Evolutionary conservation across 129 eudicot genomes (phyloP), one percentile per base, ranked within the genome.

Genomic region (Artemisia argyi): DNA sequence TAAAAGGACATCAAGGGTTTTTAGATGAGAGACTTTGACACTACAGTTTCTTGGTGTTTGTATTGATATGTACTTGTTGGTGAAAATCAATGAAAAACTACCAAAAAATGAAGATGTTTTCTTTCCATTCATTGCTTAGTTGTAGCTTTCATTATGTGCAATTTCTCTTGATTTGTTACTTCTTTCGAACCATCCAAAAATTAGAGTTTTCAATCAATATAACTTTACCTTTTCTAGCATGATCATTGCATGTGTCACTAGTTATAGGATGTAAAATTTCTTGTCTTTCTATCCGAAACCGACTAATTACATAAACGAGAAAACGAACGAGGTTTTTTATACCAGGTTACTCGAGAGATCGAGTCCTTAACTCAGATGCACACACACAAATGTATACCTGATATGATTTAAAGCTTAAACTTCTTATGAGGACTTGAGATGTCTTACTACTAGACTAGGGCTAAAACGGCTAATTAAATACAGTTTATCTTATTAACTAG

Each of bases 51-150:
- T 63, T 54, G 82, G 56, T 65, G 61, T 39, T 26, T 63, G 76
- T 22, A 51, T 52, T 71, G 42, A 78, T 78, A 17, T 78, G 77
- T 78, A 78, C 82, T 78, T 78, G 72, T 62, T 70, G 77, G 51
- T 78, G 52, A 62, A 70, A 69, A 71, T 63, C 67, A 53, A 71
- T 71, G 72, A 35, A 78, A 62, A 70, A 63, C 75, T 68, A 77
- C 81, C 62, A 70, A 63, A 63, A 51, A 61, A 28, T 52, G 16
- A 69, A 61, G 9, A 39, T 60, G 16, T 52, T 70, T 61, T 51
- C 50, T 77, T 77, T 62, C 71, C 63, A 70, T 75, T 76, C 32
- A 44, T 76, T 59, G 44, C 26, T 49, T 56, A 26, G 35, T 47
- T 22, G n/a, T 76, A 67, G 53, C 18, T 76, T 60, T 49, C 56